Evolutionary conservation across 2,329 filamentous ascomycete species (phyloP).

Genomic region (Fusarium keratoplasticum): DNA sequence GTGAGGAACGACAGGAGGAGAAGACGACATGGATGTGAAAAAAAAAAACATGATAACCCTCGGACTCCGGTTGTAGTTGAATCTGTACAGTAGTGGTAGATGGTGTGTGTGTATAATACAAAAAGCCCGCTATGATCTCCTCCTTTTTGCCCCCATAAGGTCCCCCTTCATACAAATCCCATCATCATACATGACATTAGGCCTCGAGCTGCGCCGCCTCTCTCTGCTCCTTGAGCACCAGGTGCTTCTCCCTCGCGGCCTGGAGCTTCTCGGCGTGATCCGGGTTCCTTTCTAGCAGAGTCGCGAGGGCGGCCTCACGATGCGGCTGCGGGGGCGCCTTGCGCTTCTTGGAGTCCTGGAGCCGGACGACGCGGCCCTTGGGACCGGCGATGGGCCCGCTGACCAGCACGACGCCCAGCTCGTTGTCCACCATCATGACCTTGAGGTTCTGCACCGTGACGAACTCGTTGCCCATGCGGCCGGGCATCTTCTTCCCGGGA

Average conservation of each 20-base stretch:
- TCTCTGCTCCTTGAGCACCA: slow-evolving; percentile 65
- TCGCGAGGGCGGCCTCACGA: slow-evolving; percentile 58
- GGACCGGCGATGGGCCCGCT: slow-evolving; percentile 89
- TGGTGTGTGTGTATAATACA: slow-evolving; percentile 55
- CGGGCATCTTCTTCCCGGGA: slow-evolving; percentile 98
- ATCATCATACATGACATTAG: slow-evolving; percentile 27
- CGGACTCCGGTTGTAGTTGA: slow-evolving; percentile 43
- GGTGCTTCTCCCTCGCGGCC: slow-evolving; percentile 61
- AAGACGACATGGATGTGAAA: slow-evolving; percentile 10
- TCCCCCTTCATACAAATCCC: slow-evolving; percentile 42
- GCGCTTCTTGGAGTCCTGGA: slow-evolving; percentile 94
- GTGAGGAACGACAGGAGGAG: slow-evolving; percentile 17
- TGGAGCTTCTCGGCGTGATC: slow-evolving; percentile 59
- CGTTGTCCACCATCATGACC: slow-evolving; percentile 87
- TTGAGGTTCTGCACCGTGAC: slow-evolving; percentile 93
- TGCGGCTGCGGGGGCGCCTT: slow-evolving; percentile 63
- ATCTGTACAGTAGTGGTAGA: slow-evolving; percentile 46
- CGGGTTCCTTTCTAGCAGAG: slow-evolving; percentile 60
- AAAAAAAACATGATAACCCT: slow-evolving; percentile 37
- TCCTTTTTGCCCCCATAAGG: slow-evolving; percentile 37
- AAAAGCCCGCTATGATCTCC: slow-evolving; percentile 48
- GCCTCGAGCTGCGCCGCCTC: slow-evolving; percentile 42
- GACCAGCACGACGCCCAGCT: slow-evolving; percentile 88
- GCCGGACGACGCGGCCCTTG: slow-evolving; percentile 84
- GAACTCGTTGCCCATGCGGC: slow-evolving; percentile 90